phyloP scores from a whole-genome alignment of 1,284 basidiomycete genomes.

The Sanghuangporus sanghuang region DNA sequence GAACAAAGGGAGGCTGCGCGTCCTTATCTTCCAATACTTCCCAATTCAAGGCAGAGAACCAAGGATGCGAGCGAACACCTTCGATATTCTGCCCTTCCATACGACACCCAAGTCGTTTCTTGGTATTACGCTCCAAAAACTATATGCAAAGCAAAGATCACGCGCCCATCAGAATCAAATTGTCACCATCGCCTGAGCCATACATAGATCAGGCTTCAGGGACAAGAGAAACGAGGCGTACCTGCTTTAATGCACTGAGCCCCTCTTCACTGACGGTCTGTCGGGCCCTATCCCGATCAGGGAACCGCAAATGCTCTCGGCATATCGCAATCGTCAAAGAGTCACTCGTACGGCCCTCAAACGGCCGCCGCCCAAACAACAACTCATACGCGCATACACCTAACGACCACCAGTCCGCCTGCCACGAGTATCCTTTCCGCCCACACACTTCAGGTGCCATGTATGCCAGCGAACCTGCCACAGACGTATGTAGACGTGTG shows the following conservation, averaged over 20 bases:
- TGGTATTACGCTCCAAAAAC: conserved; percentile 84
- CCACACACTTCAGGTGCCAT: conserved; percentile 94
- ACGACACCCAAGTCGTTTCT: conserved; percentile 77
- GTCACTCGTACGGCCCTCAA: conserved; percentile 82
- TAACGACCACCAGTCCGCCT: conserved; percentile 93
- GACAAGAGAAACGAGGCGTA: conserved; percentile 9
- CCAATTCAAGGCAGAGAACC: conserved; percentile 86
- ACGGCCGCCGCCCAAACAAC: conserved; percentile 83
- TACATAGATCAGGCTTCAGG: conserved; percentile 17
- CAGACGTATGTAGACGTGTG: conserved; percentile 78
- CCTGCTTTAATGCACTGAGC: conserved; percentile 28
- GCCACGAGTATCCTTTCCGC: conserved; percentile 78
- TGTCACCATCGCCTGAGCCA: neutral
- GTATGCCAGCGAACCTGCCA: conserved; percentile 97
- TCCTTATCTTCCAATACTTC: conserved; percentile 70
- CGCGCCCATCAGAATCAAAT: conserved; percentile 14
- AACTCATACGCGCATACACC: conserved; percentile 89
- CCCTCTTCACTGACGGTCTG: conserved; percentile 35
- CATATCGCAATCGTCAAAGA: conserved; percentile 81
- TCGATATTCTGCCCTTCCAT: conserved; percentile 58
- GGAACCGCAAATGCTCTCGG: conserved; percentile 60
- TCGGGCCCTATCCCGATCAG: conserved; percentile 49
- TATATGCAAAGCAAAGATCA: conserved; percentile 30
- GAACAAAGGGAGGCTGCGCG: conserved; percentile 81
- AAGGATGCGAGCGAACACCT: conserved; percentile 79